These are phyloP conservation scores for Tuctoria greenei DNA, from an alignment of 176 grass and related monocot genomes.

Conservation along the genomic window DNA sequence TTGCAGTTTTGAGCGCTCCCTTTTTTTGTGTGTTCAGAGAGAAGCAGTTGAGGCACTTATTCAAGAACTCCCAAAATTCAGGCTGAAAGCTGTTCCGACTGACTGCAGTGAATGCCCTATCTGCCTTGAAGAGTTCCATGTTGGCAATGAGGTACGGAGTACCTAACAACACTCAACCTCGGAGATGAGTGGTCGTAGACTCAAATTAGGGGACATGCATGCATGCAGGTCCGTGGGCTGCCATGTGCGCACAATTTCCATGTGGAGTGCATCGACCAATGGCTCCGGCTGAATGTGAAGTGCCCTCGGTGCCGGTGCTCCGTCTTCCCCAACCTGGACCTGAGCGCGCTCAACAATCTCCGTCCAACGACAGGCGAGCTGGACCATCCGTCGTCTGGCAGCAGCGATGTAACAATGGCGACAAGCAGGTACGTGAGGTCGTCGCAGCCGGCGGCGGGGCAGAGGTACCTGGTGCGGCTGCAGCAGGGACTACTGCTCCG, in stretches of 20 bases:
- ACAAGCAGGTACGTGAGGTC: constrained; percentile 47
- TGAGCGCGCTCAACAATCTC: constrained; percentile 87
- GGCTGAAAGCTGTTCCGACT: constrained; percentile 82
- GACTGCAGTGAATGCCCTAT: constrained; percentile 96
- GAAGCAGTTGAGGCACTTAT: constrained; percentile 96
- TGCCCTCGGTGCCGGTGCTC: constrained; percentile 93
- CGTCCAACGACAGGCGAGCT: constrained; percentile 46
- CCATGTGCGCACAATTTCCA: constrained; percentile 98
- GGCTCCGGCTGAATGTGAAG: constrained; percentile 91
- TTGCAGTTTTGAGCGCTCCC: constrained; percentile 8
- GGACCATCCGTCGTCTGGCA: constrained; percentile 48
- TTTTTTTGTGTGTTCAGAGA: constrained; percentile 57
- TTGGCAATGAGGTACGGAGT: constrained; percentile 95
- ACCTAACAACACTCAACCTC: background rate
- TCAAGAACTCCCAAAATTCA: constrained; percentile 94
- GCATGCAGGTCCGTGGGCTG: constrained; percentile 73
- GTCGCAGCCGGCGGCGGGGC: constrained; percentile 41
- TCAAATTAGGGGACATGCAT: background rate
- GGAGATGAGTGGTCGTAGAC: background rate
- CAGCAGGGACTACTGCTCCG: constrained; percentile 67
- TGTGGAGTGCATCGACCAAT: constrained; percentile 93
- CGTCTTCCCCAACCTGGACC: constrained; percentile 91
- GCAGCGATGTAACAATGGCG: constrained; percentile 49
- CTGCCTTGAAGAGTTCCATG: constrained; percentile 93
- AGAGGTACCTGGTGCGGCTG: constrained; percentile 64